Percentiles rank a stretch among this genome's conserved stretches.
These are phyloP conservation scores for Aspergillus aculeatinus DNA, from an alignment of 2,329 filamentous ascomycete genomes.

Conservation along the genomic window DNA sequence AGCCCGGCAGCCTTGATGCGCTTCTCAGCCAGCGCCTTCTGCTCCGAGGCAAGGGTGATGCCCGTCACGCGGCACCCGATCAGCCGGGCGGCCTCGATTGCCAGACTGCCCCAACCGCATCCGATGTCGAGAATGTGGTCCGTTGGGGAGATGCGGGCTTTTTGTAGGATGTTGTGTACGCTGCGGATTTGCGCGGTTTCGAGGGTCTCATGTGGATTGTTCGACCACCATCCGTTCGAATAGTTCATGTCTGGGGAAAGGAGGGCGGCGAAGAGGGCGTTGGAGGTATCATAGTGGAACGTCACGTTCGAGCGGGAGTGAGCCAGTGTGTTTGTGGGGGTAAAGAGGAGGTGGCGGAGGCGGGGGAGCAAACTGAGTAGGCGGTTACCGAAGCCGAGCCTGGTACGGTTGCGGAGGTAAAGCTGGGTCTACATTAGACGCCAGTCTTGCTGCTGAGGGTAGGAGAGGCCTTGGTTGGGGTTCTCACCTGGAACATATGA, in stretches of 20 bases:
- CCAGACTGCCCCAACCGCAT: constrained; percentile 73
- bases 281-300: constrained; percentile 71
- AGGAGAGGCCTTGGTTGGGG: neutral
- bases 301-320: constrained; percentile 65
- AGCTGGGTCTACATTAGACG: constrained; percentile 47
- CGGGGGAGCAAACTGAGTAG: constrained; percentile 10
- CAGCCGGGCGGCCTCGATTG: constrained; percentile 64
- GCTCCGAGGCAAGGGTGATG: constrained; percentile 67
- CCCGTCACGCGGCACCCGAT: constrained; percentile 69
- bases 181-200: constrained; percentile 65
- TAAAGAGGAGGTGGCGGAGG: constrained; percentile 53
- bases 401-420: constrained; percentile 67
- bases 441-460: neutral
- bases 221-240: constrained; percentile 64
- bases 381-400: constrained; percentile 9
- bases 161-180: constrained; percentile 64
- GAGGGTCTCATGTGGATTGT: constrained; percentile 47
- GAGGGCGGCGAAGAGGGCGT: constrained; percentile 26
- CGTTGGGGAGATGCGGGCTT: constrained; percentile 60
- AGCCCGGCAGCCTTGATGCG: constrained; percentile 63
- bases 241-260: constrained; percentile 30
- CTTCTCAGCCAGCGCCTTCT: constrained; percentile 66
- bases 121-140: constrained; percentile 75
- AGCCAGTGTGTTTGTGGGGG: constrained; percentile 57
- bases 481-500: constrained; percentile 62